A percentile compares a stretch with the other conserved stretches of the same genome.
Conservation (phyloP, 495 filamentous ascomycete species). For the Glutinoglossum americanum region DNA sequence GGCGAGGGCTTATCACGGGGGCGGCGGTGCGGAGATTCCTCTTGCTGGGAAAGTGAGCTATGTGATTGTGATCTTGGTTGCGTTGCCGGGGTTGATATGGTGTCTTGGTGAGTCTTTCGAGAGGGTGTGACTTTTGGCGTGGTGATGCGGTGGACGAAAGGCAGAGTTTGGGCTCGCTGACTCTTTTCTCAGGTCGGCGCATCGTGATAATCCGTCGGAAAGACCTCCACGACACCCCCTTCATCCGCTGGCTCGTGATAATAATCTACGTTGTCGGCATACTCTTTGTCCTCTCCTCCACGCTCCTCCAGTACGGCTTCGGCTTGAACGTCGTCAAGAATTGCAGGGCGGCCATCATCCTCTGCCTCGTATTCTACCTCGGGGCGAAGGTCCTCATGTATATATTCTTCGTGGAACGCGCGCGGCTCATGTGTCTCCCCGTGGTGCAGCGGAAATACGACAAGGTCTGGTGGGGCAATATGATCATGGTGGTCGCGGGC, state of each 20-base stretch:
- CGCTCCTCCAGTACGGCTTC: neutral
- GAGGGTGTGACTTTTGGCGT: no score
- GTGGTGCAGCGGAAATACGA: slow-evolving; percentile 9
- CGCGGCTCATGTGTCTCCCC: slow-evolving; percentile 12
- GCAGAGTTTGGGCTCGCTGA: neutral
- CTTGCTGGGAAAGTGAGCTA: neutral
- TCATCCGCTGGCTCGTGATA: neutral
- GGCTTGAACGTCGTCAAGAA: neutral
- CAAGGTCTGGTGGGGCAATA: slow-evolving; percentile 13
- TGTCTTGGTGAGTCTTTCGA: neutral
- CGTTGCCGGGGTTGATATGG: neutral
- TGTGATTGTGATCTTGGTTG: neutral
- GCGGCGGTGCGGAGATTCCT: no score
- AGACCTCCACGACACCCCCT: neutral
- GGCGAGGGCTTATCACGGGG: no score
- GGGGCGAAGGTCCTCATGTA: slow-evolving; percentile 15
- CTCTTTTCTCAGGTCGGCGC: neutral
- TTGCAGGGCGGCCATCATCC: slow-evolving; percentile 13
- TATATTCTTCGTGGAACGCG: slow-evolving; percentile 19
- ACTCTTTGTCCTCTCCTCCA: neutral
- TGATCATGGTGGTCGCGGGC: slow-evolving; percentile 12
- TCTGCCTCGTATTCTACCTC: slow-evolving; percentile 18
- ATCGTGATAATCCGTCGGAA: neutral
- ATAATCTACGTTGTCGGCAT: slow-evolving; percentile 2
- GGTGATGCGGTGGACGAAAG: no score